phyloP scores from a whole-genome alignment of 2,329 filamentous ascomycete species.

The Byssothecium circinans region DNA sequence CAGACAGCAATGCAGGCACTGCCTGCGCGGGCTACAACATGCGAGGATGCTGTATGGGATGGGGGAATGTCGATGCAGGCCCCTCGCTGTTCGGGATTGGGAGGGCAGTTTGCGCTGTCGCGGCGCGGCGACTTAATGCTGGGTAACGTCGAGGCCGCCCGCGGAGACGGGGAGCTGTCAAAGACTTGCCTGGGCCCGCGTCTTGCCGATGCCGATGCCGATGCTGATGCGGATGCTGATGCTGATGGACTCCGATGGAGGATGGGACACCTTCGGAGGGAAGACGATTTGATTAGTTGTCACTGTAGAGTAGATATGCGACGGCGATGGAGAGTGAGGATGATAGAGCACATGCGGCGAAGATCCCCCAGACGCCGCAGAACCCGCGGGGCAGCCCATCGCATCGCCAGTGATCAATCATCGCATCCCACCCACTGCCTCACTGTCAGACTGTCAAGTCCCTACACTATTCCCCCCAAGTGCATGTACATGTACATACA shows the following conservation, averaged over 20 bases:
- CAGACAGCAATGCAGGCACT: too few relatives aligned
- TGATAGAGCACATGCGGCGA: too few relatives aligned
- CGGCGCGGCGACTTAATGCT: not conserved
- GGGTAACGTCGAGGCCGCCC: too few relatives aligned
- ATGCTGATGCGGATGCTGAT: too few relatives aligned
- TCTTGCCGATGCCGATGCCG: not conserved
- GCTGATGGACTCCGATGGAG: too few relatives aligned
- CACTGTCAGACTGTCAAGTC: not conserved
- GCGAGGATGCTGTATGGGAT: constrained; percentile 1
- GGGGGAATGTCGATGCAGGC: not conserved
- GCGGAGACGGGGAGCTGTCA: constrained; percentile 6
- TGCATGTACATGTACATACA: too few relatives aligned
- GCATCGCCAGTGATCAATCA: too few relatives aligned
- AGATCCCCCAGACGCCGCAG: constrained; percentile 2
- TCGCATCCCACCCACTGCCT: not conserved
- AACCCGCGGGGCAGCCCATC: not conserved
- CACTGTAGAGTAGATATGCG: too few relatives aligned
- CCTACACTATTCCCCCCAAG: too few relatives aligned
- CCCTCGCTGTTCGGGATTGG: not conserved
- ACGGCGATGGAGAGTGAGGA: too few relatives aligned
- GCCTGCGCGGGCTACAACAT: constrained; percentile 4
- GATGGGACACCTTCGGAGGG: too few relatives aligned
- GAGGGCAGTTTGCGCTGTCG: not conserved
- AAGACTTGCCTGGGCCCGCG: not conserved
- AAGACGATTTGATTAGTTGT: too few relatives aligned